Percentiles rank a stretch among this genome's conserved stretches.
phyloP scores from a whole-genome alignment of 2,329 filamentous ascomycete genomes.

The Elsinoe fawcettii region DNA sequence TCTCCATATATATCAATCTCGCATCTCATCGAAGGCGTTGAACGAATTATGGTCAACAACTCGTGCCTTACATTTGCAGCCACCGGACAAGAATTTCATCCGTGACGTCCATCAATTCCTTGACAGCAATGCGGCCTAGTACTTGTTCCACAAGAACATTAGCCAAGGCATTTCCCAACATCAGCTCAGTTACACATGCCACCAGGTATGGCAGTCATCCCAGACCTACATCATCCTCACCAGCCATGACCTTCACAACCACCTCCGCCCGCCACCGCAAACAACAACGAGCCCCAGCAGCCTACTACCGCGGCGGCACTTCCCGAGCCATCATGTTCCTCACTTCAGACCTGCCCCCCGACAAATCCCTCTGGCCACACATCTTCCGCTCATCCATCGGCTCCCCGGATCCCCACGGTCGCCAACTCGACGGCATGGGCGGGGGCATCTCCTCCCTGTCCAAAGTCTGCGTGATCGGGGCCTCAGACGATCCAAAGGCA shows the following conservation, averaged over 20 bases:
- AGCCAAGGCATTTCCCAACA: too few relatives aligned
- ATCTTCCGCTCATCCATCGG: conserved; percentile 56
- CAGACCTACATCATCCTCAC: background rate
- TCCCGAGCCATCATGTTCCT: conserved; percentile 16
- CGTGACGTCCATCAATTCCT: too few relatives aligned
- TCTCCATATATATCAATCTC: background rate
- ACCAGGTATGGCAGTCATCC: too few relatives aligned
- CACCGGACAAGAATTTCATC: too few relatives aligned
- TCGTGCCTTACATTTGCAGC: too few relatives aligned
- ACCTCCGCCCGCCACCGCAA: background rate
- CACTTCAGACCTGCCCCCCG: conserved; percentile 3
- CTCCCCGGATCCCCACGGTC: conserved; percentile 53
- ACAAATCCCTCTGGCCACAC: conserved; percentile 2
- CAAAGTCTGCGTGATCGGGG: conserved; percentile 61
- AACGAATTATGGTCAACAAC: too few relatives aligned
- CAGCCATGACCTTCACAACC: background rate
- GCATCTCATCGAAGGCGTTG: too few relatives aligned
- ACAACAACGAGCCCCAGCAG: conserved; percentile 9
- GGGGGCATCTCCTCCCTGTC: conserved; percentile 61
- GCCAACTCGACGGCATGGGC: conserved; percentile 66
- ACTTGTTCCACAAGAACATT: too few relatives aligned
- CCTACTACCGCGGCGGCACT: conserved; percentile 18
- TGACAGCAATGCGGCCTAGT: too few relatives aligned
- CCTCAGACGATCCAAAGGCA: conserved; percentile 37
- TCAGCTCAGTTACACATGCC: too few relatives aligned